Conservation (phyloP, 202 grass and related monocot species). For the Dendrocalamus latiflorus region DNA sequence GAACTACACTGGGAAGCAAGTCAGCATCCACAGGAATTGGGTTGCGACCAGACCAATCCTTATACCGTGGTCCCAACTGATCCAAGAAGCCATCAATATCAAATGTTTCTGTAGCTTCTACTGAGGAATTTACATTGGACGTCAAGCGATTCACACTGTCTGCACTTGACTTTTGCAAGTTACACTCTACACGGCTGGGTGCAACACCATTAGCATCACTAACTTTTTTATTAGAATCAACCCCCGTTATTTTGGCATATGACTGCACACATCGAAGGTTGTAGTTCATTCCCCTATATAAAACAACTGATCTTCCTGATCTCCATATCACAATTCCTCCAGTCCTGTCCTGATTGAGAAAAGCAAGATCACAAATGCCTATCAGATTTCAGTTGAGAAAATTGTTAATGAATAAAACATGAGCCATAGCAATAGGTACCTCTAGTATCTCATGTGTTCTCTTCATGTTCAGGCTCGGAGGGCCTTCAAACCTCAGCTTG, state of each 20-base stretch:
- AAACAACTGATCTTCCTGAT: conserved; percentile 77
- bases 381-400: conserved; percentile 12
- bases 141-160: neutral
- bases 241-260: conserved; percentile 39
- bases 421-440: conserved; percentile 39
- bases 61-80: conserved; percentile 77
- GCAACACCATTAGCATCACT: conserved; percentile 1
- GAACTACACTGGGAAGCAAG: conserved; percentile 68
- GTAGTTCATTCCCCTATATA: conserved; percentile 90
- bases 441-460: conserved; percentile 85
- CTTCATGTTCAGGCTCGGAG: conserved; percentile 76
- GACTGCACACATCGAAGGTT: conserved; percentile 66
- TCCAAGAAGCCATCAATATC: conserved; percentile 72
- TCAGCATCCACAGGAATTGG: conserved; percentile 94
- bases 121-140: conserved; percentile 6
- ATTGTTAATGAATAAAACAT: neutral
- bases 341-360: conserved; percentile 60
- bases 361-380: conserved; percentile 5
- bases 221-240: conserved; percentile 21
- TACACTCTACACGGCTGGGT: neutral
- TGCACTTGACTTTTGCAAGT: conserved; percentile 19
- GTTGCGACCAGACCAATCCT: conserved; percentile 73
- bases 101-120: conserved; percentile 34
- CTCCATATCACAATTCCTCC: conserved; percentile 96
- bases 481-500: conserved; percentile 88